Evolutionary conservation across 2,329 filamentous ascomycete species (phyloP).

Genomic region (Sporothrix humicola): DNA sequence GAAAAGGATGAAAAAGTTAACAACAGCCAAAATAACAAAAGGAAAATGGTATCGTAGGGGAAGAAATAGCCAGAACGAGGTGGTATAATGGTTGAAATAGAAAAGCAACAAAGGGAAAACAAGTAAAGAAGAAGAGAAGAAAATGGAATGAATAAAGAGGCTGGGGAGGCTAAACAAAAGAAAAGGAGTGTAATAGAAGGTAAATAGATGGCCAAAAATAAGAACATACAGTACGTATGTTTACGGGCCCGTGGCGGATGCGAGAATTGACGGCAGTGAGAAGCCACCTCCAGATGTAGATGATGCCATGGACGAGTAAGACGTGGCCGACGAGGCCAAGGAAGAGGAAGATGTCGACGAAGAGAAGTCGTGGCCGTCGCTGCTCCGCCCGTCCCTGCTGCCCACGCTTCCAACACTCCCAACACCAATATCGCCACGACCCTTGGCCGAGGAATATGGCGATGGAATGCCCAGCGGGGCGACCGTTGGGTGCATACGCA

Average conservation of each 20-base stretch:
- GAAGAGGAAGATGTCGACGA: slow-evolving; percentile 29
- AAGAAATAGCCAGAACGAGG: slow-evolving; percentile 25
- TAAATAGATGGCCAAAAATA: not conserved
- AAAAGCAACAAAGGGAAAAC: not conserved
- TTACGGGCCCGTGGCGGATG: slow-evolving; percentile 7
- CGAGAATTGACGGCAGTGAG: slow-evolving; percentile 31
- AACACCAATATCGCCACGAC: slow-evolving; percentile 5
- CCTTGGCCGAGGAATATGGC: not conserved
- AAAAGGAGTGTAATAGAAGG: not conserved
- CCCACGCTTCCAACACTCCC: not conserved
- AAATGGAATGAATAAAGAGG: too few relatives aligned
- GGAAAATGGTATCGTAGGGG: slow-evolving; percentile 31
- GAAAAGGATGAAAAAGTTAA: not conserved
- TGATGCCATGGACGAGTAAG: slow-evolving; percentile 30
- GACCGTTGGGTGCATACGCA: slow-evolving; percentile 17
- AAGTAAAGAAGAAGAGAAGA: not conserved
- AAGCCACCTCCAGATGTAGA: slow-evolving; percentile 29
- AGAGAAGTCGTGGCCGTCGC: slow-evolving; percentile 23
- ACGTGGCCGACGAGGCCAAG: slow-evolving; percentile 22
- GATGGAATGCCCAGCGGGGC: slow-evolving; percentile 22
- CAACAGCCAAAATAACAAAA: not conserved
- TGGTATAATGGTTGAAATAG: slow-evolving; percentile 13
- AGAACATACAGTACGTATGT: not conserved
- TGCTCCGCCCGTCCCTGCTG: slow-evolving; percentile 20
- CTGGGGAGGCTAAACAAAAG: not conserved